Evolutionary conservation across 2,329 filamentous ascomycete species (phyloP).

Genomic region (Arthrinium phaeospermum): DNA sequence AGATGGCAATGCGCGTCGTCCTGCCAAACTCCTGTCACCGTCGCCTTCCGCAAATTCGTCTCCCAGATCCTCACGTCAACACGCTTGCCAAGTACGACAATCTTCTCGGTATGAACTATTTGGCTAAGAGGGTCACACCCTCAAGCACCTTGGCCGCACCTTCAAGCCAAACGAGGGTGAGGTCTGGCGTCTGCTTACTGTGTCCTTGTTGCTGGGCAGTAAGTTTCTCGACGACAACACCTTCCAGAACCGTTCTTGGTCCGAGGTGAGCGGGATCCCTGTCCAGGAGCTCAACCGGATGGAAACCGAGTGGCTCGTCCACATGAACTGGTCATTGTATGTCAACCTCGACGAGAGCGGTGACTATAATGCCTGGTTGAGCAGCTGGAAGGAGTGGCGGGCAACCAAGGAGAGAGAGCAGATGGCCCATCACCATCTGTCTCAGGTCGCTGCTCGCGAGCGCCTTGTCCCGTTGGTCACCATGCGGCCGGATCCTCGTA

Average conservation of each 20-base stretch:
- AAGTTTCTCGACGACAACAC: constrained; percentile 98
- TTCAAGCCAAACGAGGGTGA: constrained; percentile 70
- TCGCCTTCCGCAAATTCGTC: constrained; percentile 89
- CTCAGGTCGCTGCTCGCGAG: constrained; percentile 53
- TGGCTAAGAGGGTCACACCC: constrained; percentile 80
- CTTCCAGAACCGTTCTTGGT: constrained; percentile 96
- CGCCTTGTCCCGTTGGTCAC: constrained; percentile 55
- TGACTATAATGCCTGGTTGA: constrained; percentile 69
- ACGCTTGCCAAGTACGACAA: constrained; percentile 86
- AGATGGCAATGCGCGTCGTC: constrained; percentile 74
- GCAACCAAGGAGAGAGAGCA: constrained; percentile 54
- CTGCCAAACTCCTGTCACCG: constrained; percentile 60
- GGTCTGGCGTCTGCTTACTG: constrained; percentile 86
- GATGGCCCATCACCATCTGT: constrained; percentile 30
- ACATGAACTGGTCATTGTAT: constrained; percentile 84
- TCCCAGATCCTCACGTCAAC: constrained; percentile 90
- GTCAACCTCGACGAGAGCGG: constrained; percentile 81
- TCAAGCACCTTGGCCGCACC: constrained; percentile 58
- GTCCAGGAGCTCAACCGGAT: constrained; percentile 84
- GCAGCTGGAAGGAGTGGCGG: constrained; percentile 65
- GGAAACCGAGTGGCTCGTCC: constrained; percentile 85
- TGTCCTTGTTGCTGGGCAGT: constrained; percentile 84
- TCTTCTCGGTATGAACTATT: constrained; percentile 90
- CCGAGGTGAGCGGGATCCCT: constrained; percentile 89
- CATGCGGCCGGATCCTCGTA: constrained; percentile 48